These are phyloP conservation scores for Yarrowia sp. DNA, from an alignment of 805 yeast species.

Conservation along the genomic window DNA sequence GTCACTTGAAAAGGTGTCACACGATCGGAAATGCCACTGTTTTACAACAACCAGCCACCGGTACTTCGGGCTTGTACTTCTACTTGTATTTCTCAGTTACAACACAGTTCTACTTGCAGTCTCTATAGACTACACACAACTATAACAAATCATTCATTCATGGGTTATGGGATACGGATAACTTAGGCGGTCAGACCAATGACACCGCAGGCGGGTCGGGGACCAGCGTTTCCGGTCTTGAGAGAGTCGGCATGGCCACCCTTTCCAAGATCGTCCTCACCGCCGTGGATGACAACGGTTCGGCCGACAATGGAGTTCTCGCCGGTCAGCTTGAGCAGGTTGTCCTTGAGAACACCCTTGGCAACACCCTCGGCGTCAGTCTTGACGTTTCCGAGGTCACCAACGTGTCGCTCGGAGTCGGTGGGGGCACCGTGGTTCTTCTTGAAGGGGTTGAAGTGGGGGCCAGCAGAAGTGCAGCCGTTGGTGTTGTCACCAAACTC, in stretches of 20 bases:
- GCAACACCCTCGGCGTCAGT: slow-evolving; percentile 91
- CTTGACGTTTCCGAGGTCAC: slow-evolving; percentile 94
- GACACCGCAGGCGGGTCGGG: slow-evolving; percentile 98
- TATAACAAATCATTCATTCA: background rate
- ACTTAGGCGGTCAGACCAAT: slow-evolving; percentile 72
- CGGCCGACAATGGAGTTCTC: slow-evolving; percentile 90
- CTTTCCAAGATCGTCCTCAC: slow-evolving; percentile 92
- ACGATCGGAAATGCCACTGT: too few relatives aligned
- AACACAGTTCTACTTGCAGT: too few relatives aligned
- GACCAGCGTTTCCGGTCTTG: slow-evolving; percentile 98
- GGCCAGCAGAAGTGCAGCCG: slow-evolving; percentile 98
- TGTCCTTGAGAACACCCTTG: slow-evolving; percentile 84
- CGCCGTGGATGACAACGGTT: slow-evolving; percentile 93
- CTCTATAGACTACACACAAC: too few relatives aligned
- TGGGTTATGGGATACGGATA: background rate
- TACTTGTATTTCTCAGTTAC: too few relatives aligned
- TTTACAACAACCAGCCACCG: too few relatives aligned
- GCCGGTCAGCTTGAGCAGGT: slow-evolving; percentile 80
- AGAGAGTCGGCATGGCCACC: slow-evolving; percentile 91
- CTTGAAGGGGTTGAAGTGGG: slow-evolving; percentile 92
- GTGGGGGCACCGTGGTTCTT: slow-evolving; percentile 93
- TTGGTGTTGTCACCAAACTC: slow-evolving; percentile 98
- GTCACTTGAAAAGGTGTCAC: too few relatives aligned
- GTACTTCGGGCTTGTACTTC: too few relatives aligned
- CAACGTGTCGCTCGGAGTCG: slow-evolving; percentile 77